Evolutionary conservation across 106 monocot species (phyloP), one percentile per base, ranked within the genome.

Genomic region (Dioscorea alata): DNA sequence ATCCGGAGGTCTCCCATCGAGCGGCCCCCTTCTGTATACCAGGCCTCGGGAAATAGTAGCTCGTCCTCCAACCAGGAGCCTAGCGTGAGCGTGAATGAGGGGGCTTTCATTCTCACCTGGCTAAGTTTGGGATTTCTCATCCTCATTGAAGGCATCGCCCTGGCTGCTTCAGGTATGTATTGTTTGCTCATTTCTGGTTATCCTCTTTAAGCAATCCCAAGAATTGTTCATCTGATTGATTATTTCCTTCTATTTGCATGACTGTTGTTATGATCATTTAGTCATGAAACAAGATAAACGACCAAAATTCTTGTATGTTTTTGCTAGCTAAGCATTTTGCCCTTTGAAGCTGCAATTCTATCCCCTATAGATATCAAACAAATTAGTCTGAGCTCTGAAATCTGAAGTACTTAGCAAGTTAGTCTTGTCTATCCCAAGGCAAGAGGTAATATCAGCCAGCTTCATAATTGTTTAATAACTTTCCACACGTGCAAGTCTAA

Each of bases 101-200:
- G 71, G 64, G 85, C 88, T 2, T 92, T 92, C 68, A 71, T 92
- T 12, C 80, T 92, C 53, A 69, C 85, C 9, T 92, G 92, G 92
- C 23, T 85, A 4, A 88, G 83, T n/a, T 83, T 92, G 22, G 92
- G 92, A 17, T 8, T 49, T 18, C 69, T 92, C 50, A 92, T 92
- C 33, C 79, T 92, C 54, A 50, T 83, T 13, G 92, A 92, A 70
- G 92, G 92, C 49, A 13, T 92, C 15, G 80, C 80, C 10, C 70
- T 92, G 71, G 88, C 92, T 17, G 82, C 83, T 8, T 88, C 92
- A 70, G 92, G 92, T 92, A 71, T 42, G 42, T 6, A 42, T 8
- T 42, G 42, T 42, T 42, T 42, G 49, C 28, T 66, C 48, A 17
- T 22, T 23, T 1, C 28, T 28, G 28, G 28, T 28, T 28, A 28